Base-by-base conservation (phyloP, 2,329 filamentous ascomycete genomes). In the Exophiala spinifera region DNA sequence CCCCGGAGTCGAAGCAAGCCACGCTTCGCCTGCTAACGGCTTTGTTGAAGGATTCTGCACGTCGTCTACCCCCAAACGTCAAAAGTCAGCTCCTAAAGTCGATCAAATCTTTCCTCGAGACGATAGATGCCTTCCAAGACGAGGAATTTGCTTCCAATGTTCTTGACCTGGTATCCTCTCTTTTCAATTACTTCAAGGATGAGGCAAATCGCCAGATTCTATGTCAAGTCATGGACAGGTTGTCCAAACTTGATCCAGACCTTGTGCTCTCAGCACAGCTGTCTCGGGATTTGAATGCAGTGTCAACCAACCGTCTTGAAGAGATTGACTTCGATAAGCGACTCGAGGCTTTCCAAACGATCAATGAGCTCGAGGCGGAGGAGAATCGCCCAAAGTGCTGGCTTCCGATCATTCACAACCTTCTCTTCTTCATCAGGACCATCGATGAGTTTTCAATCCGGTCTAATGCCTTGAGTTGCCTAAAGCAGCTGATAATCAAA, bases 151-250 rank as follows among this genome's bases (percentile, higher is more conserved):
- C 82, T 46, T 73, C 79, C 42, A 78, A 81, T 33, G 82, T 95
- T 0, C 95, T 88, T 67, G 77, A 83, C 43, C 89, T 89, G 0
- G 73, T 94, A 8, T 86, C 88, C 3, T 85, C 88, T 0, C 79
- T 97, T 31, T 97, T 96, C 67, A 88, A 89, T 51, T 96, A 91
- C 68, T 92, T 97, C 75, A 89, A 85, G 63, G 91, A 97, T 69
- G 81, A 85, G 40, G 75, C 82, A 40, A 95, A 90, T 66, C 82
- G 94, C 51, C 78, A 85, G 58, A 79, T 89, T 0, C 74, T 97
- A 23, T 88, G 87, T 14, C 79, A 84, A 42, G 86, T 95, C 3
- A 73, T 97, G 6, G 71, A 78, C 13, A 85, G 86, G 15, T 84
- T 96, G 56, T 84, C 89, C 1, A 73, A 79, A 6, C 82, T 82